Evolutionary conservation across 345 rosid species (phyloP).

Genomic region (Syzygium oleosum): DNA sequence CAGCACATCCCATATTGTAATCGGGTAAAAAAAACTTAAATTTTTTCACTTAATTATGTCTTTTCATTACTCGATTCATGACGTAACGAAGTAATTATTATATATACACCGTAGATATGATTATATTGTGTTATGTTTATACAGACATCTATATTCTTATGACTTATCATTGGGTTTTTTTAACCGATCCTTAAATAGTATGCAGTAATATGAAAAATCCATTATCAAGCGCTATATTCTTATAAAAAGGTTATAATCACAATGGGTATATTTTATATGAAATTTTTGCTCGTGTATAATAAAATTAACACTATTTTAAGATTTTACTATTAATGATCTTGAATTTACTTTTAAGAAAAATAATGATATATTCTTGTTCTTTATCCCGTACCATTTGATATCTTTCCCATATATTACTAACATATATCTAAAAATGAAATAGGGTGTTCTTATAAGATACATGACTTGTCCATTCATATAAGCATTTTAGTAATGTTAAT

Average conservation of each 20-base stretch:
- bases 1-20: background rate
- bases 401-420: background rate
- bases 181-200: background rate
- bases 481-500: background rate
- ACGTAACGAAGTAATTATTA: background rate
- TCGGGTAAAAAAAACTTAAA: background rate
- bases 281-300: background rate
- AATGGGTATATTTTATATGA: background rate
- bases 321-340: background rate
- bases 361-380: background rate
- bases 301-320: background rate
- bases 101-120: background rate
- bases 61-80: background rate
- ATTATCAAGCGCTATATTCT: background rate
- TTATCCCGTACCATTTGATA: background rate
- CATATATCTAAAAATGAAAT: background rate
- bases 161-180: background rate
- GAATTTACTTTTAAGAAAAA: background rate
- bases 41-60: background rate
- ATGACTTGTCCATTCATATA: background rate
- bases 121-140: background rate
- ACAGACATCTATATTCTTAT: background rate
- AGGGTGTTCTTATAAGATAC: background rate
- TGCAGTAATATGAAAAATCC: background rate
- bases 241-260: background rate